Conservation (phyloP, 2,329 filamentous ascomycete genomes). For the Sporothrix brunneoviolacea region DNA sequence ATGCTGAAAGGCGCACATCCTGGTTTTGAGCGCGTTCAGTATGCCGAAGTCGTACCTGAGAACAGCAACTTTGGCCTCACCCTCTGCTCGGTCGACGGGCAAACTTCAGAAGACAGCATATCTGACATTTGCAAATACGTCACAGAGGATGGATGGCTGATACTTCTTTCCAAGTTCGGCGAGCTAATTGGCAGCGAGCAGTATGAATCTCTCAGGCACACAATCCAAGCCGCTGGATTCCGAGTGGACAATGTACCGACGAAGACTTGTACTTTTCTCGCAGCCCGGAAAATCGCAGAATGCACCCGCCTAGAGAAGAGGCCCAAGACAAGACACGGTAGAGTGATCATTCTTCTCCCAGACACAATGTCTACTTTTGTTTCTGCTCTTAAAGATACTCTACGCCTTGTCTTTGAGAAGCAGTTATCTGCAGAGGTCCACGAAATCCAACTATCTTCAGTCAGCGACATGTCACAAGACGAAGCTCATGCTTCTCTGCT, state of each 20-base stretch:
- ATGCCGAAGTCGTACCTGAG: background rate
- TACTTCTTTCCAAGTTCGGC: conserved; percentile 5
- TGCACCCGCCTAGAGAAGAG: too few relatives aligned
- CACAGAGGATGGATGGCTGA: conserved; percentile 10
- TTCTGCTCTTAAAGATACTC: background rate
- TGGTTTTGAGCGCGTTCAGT: conserved; percentile 9
- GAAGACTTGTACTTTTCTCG: conserved; percentile 2
- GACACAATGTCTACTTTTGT: conserved; percentile 2
- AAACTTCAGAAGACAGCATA: background rate
- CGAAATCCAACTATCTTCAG: background rate
- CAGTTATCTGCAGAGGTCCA: background rate
- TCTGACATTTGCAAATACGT: background rate
- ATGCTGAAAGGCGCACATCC: background rate
- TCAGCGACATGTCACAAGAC: background rate
- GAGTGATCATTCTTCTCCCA: conserved; percentile 8
- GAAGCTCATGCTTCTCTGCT: conserved; percentile 31
- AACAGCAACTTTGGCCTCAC: conserved; percentile 1
- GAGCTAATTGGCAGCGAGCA: background rate
- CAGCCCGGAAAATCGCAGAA: background rate
- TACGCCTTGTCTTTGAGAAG: background rate
- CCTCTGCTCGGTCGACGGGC: background rate
- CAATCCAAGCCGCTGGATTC: conserved; percentile 4
- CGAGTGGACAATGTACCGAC: background rate
- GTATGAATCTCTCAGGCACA: background rate
- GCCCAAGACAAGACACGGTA: too few relatives aligned